Evolutionary conservation across 495 filamentous ascomycete genomes (phyloP).

Genomic region (Aspergillus biplanus): DNA sequence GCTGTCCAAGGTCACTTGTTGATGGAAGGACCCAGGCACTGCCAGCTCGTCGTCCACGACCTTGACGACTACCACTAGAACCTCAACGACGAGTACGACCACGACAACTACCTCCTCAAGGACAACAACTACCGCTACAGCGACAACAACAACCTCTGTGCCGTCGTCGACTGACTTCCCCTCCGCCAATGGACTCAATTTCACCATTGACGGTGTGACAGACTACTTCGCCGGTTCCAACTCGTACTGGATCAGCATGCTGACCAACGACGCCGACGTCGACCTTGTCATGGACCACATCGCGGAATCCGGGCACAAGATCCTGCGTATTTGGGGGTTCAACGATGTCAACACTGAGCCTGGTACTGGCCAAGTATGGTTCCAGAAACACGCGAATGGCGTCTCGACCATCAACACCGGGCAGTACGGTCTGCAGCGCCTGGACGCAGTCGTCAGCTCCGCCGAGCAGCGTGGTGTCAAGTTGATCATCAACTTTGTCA

Average conservation of each 20-base stretch:
- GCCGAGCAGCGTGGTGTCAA: constrained; percentile 62
- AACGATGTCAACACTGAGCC: constrained; percentile 61
- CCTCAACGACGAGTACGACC: constrained; percentile 16
- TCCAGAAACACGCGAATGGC: constrained; percentile 57
- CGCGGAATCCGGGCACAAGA: constrained; percentile 61
- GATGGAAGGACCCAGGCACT: background rate
- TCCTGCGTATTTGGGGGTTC: constrained; percentile 76
- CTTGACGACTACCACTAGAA: constrained; percentile 18
- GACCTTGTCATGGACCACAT: constrained; percentile 58
- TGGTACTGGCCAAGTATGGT: constrained; percentile 56
- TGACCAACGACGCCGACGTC: constrained; percentile 64
- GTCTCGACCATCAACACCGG: constrained; percentile 69
- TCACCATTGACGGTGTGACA: constrained; percentile 65
- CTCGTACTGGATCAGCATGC: constrained; percentile 75
- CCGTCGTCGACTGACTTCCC: constrained; percentile 15
- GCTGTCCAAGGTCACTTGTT: background rate
- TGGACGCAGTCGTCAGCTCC: constrained; percentile 66
- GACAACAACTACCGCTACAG: constrained; percentile 19
- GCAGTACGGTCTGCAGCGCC: constrained; percentile 63
- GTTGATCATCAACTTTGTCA: constrained; percentile 62
- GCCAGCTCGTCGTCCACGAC: constrained; percentile 3
- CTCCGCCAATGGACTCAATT: constrained; percentile 28
- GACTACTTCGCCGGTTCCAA: constrained; percentile 72
- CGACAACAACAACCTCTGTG: constrained; percentile 3
- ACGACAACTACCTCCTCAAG: constrained; percentile 18